phyloP scores from a whole-genome alignment of 768 basidiomycete species.

The Rhodocollybia butyracea region DNA sequence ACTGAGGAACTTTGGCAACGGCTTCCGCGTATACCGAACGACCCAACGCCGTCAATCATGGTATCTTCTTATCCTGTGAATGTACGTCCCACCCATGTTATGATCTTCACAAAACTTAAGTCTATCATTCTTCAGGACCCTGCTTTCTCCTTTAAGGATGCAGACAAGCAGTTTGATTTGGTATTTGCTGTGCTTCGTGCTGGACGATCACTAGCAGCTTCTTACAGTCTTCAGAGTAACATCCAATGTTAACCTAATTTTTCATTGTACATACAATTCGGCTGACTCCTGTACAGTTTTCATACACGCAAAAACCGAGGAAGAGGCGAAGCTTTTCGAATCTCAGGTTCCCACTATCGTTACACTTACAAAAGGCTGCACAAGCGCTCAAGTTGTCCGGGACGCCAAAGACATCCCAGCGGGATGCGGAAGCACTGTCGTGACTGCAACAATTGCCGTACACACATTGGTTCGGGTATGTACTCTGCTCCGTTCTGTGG shows the following conservation, averaged over 20 bases:
- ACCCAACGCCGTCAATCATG: conserved; percentile 87
- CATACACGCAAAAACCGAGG: conserved; percentile 63
- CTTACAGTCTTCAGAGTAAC: conserved; percentile 84
- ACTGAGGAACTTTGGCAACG: conserved; percentile 99
- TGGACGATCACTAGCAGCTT: conserved; percentile 82
- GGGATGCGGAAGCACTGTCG: conserved; percentile 83
- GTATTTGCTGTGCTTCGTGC: conserved; percentile 77
- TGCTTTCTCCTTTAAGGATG: conserved; percentile 61
- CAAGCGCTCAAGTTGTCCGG: conserved; percentile 66
- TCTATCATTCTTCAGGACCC: conserved; percentile 42
- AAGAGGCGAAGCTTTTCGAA: conserved; percentile 64
- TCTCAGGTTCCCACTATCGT: conserved; percentile 73
- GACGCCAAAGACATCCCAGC: conserved; percentile 68
- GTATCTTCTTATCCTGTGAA: conserved; percentile 76
- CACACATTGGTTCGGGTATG: conserved; percentile 85
- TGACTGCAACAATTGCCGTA: conserved; percentile 71
- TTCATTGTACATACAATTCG: not conserved
- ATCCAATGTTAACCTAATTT: conserved; percentile 60
- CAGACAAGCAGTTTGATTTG: conserved; percentile 82
- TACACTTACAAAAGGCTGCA: conserved; percentile 86
- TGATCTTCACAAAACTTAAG: not conserved
- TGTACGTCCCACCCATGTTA: conserved; percentile 43
- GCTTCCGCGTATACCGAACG: conserved; percentile 79
- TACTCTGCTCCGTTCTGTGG: not conserved
- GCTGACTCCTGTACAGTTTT: conserved; percentile 54